Percentiles rank a stretch among this genome's conserved stretches.
These are phyloP conservation scores for Sorghum bicolor DNA, from an alignment of 176 grass and related monocot species.

Conservation along the genomic window Sorghum_bicolor_NCBIv3 NC_012872.2:14203001-14203500, in stretches of 20 bases:
- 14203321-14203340: not conserved
- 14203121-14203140: too few relatives aligned
- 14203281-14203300: not conserved
- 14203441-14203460: too few relatives aligned
- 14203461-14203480: constrained; percentile 38
- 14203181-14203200: not conserved
- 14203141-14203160: too few relatives aligned
- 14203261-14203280: not conserved
- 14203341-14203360: not conserved
- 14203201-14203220: not conserved
- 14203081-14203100: too few relatives aligned
- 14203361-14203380: not conserved
- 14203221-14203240: not conserved
- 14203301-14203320: not conserved
- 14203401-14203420: not conserved
- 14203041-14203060: too few relatives aligned
- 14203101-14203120: too few relatives aligned
- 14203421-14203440: too few relatives aligned
- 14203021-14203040: too few relatives aligned
- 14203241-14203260: not conserved
- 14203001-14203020: too few relatives aligned
- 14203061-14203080: too few relatives aligned
- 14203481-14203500: constrained; percentile 42
- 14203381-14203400: not conserved
- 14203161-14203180: too few relatives aligned